These are phyloP conservation scores for Alternaria panax DNA, from an alignment of 2,329 filamentous ascomycete species.

Conservation along the genomic window DNA sequence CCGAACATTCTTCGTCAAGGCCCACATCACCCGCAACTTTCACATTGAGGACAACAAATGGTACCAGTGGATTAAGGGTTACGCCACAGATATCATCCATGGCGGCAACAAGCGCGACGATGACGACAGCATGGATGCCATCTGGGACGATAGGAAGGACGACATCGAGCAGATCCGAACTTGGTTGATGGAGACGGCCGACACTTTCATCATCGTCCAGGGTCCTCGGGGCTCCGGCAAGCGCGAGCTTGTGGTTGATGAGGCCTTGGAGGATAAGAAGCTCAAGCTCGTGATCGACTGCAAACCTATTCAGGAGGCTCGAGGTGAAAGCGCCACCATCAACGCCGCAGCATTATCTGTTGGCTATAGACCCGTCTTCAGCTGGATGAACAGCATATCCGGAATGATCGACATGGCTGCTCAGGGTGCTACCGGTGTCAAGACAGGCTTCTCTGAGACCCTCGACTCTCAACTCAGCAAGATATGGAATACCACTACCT, in stretches of 20 bases:
- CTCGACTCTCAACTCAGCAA: conserved; percentile 88
- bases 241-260: conserved; percentile 83
- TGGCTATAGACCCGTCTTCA: conserved; percentile 92
- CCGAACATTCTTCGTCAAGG: conserved; percentile 88
- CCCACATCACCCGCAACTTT: conserved; percentile 81
- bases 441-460: conserved; percentile 92
- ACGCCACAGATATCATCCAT: conserved; percentile 70
- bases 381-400: conserved; percentile 94
- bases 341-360: conserved; percentile 80
- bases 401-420: conserved; percentile 91
- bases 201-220: conserved; percentile 93
- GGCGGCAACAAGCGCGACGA: conserved; percentile 66
- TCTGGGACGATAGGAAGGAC: conserved; percentile 86
- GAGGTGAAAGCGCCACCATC: conserved; percentile 87
- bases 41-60: conserved; percentile 75
- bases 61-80: conserved; percentile 81
- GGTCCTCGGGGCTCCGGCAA: conserved; percentile 92
- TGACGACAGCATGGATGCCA: conserved; percentile 74
- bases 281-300: conserved; percentile 90
- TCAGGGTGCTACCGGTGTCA: conserved; percentile 91
- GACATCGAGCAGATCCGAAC: conserved; percentile 82
- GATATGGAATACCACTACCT: conserved; percentile 83
- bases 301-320: conserved; percentile 89
- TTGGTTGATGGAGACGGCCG: conserved; percentile 86
- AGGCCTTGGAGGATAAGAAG: conserved; percentile 76